Base-by-base conservation (phyloP, 331 rosid species). In the Arachis monticola region DNA sequence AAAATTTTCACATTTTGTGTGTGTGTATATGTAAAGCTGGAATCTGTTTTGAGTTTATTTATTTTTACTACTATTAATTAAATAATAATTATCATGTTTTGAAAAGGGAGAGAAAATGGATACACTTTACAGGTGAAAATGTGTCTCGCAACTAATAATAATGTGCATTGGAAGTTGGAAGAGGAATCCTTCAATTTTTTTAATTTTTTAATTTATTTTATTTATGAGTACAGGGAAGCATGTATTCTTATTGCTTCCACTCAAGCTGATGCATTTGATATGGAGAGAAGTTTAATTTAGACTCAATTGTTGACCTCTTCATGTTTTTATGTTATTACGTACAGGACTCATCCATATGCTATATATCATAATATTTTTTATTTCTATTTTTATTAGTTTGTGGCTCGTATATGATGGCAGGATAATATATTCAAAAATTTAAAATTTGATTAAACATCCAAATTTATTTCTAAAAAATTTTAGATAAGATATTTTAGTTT, bases 61-160 rank as follows among this genome's bases (percentile, higher is more conserved):
- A 27, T 5, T 73, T 45, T 56, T 64, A 52, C 11, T 53, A 75
- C 10, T 57, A 52, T 31, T 35, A 22, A 22, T 22, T 22, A 22
- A 22, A 22, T 22, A 41, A 22, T 35, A 35, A 35, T 35, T 35
- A 35, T 35, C 60, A 66, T 8, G 40, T 35, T 47, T 58, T 72
- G 61, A 13, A 76, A 72, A 77, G 82, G 61, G 50, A 67, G 50
- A 67, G 70, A 79, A 77, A 72, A 72, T 60, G 48, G 22, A 61
- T 60, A 67, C 73, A 61, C 82, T 82, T 82, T 81, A 81, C 82
- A 77, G 79, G 17, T 27, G 68, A 81, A 66, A 48, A 72, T 81
- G 76, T 67, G 32, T 35, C 40, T 5, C 3, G 50, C 57, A 10
- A 56, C 59, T 48, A 48, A 66, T 72, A 35, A 35, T 50, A 51